Evolutionary conservation across 441 rosid species (phyloP), one percentile per base, ranked within the genome.

Genomic region (Brassica balearica): DNA sequence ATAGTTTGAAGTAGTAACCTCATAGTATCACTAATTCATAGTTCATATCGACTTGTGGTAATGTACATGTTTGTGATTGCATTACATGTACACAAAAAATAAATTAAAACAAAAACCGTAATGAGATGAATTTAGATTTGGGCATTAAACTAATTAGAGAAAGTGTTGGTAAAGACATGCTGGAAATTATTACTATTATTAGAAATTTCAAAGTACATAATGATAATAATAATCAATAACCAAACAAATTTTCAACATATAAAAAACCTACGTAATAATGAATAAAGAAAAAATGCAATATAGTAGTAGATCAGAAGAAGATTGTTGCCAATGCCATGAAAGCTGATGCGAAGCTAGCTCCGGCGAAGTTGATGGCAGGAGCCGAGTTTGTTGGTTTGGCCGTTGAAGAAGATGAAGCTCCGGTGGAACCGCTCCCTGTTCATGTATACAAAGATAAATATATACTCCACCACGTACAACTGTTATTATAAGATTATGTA

Each of bases 341-440:
- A 74, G 72, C 64, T 11, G 76, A 74, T 65, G 72, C 82, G 17
- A 80, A 70, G 72, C 72, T 70, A 74, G 71, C 41, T 58, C 76
- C 76, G 19, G 63, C 72, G 65, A 80, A 27, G 72, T 69, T 43
- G 23, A 58, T 74, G 25, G 48, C 17, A 58, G 72, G 82, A 64
- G 75, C 79, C 48, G 82, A 75, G 73, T 2, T 70, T 14, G 76
- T 14, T 65, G 82, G 0, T 20, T 56, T 80, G 58, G 58, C 72
- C 56, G 65, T 75, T 5, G 82, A 19, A n/a, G 82, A 1, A 29
- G 76, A 22, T 29, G 82, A 1, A 32, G 76, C 75, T 69, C 71
- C 75, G 41, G 78, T 79, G 27, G 27, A 25, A 25, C 27, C 27
- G 23, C n/a, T 75, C 58, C 65, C 79, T 74, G 63, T 41, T 79